Percentiles rank a stretch among this genome's conserved stretches.
phyloP scores from a whole-genome alignment of 208 protist species.

The Lotmaria passim region DNA sequence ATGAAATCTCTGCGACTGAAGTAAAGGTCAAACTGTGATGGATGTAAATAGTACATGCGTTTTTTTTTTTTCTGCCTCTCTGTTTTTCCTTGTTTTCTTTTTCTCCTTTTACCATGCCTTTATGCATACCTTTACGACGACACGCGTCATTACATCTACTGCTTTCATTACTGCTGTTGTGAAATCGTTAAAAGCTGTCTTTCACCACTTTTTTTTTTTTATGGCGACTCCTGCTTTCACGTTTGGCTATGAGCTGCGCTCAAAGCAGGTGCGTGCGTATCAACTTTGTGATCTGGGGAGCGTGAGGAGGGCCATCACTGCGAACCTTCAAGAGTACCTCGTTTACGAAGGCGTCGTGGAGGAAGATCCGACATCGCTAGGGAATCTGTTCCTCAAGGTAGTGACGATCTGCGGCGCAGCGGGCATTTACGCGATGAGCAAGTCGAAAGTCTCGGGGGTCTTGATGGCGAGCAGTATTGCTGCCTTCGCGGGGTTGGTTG shows the following conservation, averaged over 20 bases:
- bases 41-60: too few relatives aligned
- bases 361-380: constrained; percentile 30
- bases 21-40: too few relatives aligned
- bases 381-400: constrained; percentile 25
- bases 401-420: constrained; percentile 16
- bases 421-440: constrained; percentile 21
- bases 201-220: not conserved
- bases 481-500: constrained; percentile 21
- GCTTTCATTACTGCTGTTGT: too few relatives aligned
- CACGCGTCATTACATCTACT: too few relatives aligned
- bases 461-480: constrained; percentile 1
- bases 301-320: constrained; percentile 40
- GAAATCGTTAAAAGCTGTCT: too few relatives aligned
- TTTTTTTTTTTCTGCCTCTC: too few relatives aligned
- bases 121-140: too few relatives aligned
- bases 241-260: constrained; percentile 78
- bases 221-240: constrained; percentile 28
- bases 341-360: constrained; percentile 44
- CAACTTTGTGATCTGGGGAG: constrained; percentile 45
- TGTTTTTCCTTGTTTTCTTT: too few relatives aligned
- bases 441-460: not conserved
- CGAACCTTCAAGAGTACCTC: constrained; percentile 66
- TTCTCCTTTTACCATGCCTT: too few relatives aligned
- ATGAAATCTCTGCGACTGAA: too few relatives aligned
- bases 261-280: constrained; percentile 69